phyloP scores from a whole-genome alignment of 2,329 filamentous ascomycete genomes.

The Cercospora citrullina region DNA sequence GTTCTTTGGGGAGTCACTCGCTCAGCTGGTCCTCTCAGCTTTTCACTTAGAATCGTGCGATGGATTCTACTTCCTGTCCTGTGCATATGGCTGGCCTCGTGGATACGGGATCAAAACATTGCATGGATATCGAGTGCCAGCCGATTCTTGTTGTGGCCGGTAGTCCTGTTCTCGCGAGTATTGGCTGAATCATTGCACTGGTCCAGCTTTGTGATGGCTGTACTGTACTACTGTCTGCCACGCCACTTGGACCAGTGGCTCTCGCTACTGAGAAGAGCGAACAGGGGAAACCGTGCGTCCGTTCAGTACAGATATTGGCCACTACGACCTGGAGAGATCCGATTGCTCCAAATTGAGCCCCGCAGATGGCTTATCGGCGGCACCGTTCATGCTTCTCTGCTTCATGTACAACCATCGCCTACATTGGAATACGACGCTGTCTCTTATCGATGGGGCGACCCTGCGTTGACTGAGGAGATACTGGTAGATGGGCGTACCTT shows the following conservation, averaged over 20 bases:
- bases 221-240: background rate
- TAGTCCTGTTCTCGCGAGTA: background rate
- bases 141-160: background rate
- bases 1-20: background rate
- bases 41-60: background rate
- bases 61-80: background rate
- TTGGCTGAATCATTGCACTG: background rate
- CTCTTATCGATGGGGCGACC: slow-evolving; percentile 34
- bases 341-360: background rate
- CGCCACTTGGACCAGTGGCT: background rate
- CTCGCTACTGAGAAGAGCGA: background rate
- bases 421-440: slow-evolving; percentile 33
- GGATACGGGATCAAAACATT: background rate
- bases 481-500: slow-evolving; percentile 20
- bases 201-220: background rate
- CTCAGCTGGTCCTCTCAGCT: background rate
- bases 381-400: background rate
- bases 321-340: background rate
- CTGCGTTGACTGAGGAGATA: background rate
- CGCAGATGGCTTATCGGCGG: background rate
- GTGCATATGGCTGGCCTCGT: background rate
- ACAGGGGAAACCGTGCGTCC: background rate
- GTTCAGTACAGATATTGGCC: background rate
- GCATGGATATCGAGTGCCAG: background rate
- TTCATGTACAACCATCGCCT: background rate